A percentile compares a stretch with the other conserved stretches of the same genome.
phyloP scores from a whole-genome alignment of 2,329 filamentous ascomycete genomes.

The Fusarium nisikadoi region DNA sequence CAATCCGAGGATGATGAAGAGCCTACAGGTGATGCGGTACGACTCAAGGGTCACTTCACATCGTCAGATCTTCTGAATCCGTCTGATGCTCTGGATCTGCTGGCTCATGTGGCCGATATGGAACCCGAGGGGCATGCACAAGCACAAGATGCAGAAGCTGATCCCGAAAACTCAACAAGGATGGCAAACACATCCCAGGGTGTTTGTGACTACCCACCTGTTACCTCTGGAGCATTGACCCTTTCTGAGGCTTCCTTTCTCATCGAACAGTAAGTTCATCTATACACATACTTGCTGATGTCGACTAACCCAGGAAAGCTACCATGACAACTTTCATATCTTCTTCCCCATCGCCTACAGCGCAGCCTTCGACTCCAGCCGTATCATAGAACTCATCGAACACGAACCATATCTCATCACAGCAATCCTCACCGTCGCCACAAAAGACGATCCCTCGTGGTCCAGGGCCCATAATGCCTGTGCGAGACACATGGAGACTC shows the following conservation, averaged over 20 bases:
- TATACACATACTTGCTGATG: rapidly evolving
- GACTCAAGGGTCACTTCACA: constrained; percentile 54
- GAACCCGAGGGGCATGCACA: constrained; percentile 42
- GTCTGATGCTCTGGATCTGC: constrained; percentile 54
- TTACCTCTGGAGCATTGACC: constrained; percentile 46
- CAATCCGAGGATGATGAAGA: constrained; percentile 16
- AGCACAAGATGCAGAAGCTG: neutral
- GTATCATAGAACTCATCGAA: constrained; percentile 65
- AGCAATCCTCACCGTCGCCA: constrained; percentile 75
- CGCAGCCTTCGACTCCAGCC: constrained; percentile 63
- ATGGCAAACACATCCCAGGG: neutral
- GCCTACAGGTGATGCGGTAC: neutral
- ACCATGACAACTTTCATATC: constrained; percentile 73
- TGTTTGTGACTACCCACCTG: constrained; percentile 46
- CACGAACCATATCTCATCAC: constrained; percentile 75
- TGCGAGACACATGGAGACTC: constrained; percentile 74
- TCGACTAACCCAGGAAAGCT: constrained; percentile 52
- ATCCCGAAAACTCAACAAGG: neutral
- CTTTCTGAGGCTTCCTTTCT: constrained; percentile 42
- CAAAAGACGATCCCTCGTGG: constrained; percentile 74
- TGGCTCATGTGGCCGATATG: constrained; percentile 55
- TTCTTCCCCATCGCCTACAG: constrained; percentile 75
- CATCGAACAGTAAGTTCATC: constrained; percentile 43
- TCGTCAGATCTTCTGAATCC: constrained; percentile 55
- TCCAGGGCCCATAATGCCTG: constrained; percentile 72